Evolutionary conservation across 306 rosid genomes (phyloP).

Genomic region (Inga oerstediana): DNA sequence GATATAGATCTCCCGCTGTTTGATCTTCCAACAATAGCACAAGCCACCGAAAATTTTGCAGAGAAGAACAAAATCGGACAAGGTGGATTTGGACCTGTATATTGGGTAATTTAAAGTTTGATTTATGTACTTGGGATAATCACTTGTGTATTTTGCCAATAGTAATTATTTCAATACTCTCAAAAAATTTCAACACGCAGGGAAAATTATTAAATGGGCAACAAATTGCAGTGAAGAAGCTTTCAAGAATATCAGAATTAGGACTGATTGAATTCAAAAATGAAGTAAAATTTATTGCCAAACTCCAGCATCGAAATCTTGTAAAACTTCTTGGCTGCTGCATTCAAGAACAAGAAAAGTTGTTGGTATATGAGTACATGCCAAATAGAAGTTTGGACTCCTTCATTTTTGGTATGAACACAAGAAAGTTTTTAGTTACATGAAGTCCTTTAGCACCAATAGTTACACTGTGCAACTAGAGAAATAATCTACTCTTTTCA

Average conservation of each 20-base stretch:
- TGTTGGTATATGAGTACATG: slow-evolving; percentile 13
- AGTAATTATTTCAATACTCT: neutral
- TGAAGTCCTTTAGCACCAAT: neutral
- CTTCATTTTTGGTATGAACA: slow-evolving; percentile 32
- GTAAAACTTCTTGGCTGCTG: slow-evolving; percentile 40
- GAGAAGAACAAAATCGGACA: slow-evolving; percentile 15
- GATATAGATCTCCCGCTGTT: slow-evolving; percentile 39
- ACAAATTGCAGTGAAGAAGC: slow-evolving; percentile 39
- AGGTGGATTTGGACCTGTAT: slow-evolving; percentile 34
- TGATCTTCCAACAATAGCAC: neutral
- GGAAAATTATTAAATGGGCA: slow-evolving; percentile 30
- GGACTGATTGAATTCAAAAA: slow-evolving; percentile 32
- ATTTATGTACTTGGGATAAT: neutral
- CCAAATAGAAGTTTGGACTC: slow-evolving; percentile 22
- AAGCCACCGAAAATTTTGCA: slow-evolving; percentile 15
- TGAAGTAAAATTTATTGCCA: slow-evolving; percentile 33
- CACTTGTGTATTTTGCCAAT: neutral
- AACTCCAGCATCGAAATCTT: slow-evolving; percentile 40
- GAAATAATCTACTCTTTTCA: neutral
- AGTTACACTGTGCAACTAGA: neutral
- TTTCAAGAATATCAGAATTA: slow-evolving; percentile 22
- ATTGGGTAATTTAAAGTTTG: slow-evolving; percentile 16
- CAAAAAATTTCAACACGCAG: slow-evolving; percentile 10
- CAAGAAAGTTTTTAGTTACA: neutral
- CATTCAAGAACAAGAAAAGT: slow-evolving; percentile 30